Evolutionary conservation across 2,329 filamentous ascomycete genomes (phyloP).

Genomic region (Aspergillus clavatus): DNA sequence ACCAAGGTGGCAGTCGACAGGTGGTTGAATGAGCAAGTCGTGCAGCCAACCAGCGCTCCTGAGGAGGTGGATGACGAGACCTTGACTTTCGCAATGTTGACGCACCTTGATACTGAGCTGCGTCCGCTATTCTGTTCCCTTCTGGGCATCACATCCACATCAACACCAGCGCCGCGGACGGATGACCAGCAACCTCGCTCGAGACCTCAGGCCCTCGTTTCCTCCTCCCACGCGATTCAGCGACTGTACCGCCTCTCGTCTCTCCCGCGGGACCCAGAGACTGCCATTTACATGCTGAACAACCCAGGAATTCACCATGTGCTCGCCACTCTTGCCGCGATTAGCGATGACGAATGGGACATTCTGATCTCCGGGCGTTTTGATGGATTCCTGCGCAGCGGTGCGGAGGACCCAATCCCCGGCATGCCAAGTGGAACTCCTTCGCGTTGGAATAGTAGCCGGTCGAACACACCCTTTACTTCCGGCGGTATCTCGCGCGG

Average conservation of each 20-base stretch:
- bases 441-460: constrained; percentile 36
- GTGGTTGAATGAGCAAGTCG: constrained; percentile 79
- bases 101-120: constrained; percentile 71
- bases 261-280: constrained; percentile 77
- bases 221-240: constrained; percentile 73
- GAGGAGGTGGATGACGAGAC: constrained; percentile 94
- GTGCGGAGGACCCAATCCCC: constrained; percentile 59
- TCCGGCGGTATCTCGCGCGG: constrained; percentile 31
- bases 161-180: constrained; percentile 53
- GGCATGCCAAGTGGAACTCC: constrained; percentile 20
- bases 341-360: constrained; percentile 92
- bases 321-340: constrained; percentile 78
- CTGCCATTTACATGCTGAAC: constrained; percentile 78
- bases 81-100: constrained; percentile 86
- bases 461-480: constrained; percentile 31
- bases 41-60: constrained; percentile 67
- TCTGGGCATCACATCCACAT: constrained; percentile 55
- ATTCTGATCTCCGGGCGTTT: constrained; percentile 91
- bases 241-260: constrained; percentile 72
- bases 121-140: constrained; percentile 79
- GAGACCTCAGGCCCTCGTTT: constrained; percentile 68
- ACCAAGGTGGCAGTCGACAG: constrained; percentile 85
- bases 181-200: constrained; percentile 61
- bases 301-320: constrained; percentile 79
- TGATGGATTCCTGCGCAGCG: constrained; percentile 92